Conservation (phyloP, 139 green algal species). For the Pleodorina starrii region DNA sequence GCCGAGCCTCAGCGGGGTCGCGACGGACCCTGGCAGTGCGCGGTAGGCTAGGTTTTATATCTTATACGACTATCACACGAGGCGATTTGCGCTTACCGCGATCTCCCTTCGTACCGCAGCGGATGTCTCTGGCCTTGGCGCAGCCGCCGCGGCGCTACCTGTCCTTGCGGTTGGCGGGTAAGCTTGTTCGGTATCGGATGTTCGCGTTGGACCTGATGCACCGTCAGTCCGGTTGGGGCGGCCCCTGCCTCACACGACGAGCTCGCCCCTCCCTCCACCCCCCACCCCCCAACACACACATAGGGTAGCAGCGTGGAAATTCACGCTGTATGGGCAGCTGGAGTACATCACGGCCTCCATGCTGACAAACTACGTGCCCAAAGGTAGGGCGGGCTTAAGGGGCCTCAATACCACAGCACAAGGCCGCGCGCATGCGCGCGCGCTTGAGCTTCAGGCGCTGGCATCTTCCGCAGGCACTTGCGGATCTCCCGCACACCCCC, state of each 20-base stretch:
- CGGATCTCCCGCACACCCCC: too few species aligned
- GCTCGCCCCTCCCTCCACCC: too few species aligned
- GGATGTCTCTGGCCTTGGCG: background rate
- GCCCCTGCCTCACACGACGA: too few species aligned
- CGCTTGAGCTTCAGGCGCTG: too few species aligned
- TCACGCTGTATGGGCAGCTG: slow-evolving; percentile 66
- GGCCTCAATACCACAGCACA: too few species aligned
- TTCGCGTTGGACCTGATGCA: too few species aligned
- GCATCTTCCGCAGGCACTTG: too few species aligned
- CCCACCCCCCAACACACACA: too few species aligned
- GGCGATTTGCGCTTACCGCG: background rate
- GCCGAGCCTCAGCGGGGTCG: background rate
- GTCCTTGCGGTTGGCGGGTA: slow-evolving; percentile 26
- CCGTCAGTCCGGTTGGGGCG: too few species aligned
- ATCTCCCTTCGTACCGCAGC: slow-evolving; percentile 2
- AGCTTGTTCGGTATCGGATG: too few species aligned
- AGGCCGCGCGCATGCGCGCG: too few species aligned
- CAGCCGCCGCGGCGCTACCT: background rate
- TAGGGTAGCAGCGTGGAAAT: slow-evolving; percentile 30
- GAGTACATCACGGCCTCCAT: slow-evolving; percentile 75
- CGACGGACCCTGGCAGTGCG: background rate
- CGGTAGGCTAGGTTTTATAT: background rate
- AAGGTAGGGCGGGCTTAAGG: too few species aligned
- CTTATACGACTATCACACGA: background rate
- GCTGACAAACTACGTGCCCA: slow-evolving; percentile 68